Conservation (phyloP, 805 yeast species). For the Pachysolen tannophilus region DNA sequence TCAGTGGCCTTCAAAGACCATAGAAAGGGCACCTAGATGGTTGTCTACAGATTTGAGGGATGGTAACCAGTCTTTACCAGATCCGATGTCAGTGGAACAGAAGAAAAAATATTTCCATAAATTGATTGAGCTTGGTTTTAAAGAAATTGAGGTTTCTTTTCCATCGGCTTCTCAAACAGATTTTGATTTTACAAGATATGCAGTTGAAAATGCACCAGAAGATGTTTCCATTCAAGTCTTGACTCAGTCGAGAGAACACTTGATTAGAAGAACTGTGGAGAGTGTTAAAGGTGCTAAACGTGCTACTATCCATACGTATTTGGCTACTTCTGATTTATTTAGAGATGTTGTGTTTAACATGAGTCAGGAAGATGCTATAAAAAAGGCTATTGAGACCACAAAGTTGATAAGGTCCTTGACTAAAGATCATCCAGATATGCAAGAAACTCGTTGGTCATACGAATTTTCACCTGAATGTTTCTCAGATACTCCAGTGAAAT, state of each 20-base stretch:
- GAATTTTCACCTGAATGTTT: slow-evolving; percentile 78
- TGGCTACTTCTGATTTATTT: slow-evolving; percentile 70
- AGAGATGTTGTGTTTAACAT: slow-evolving; percentile 70
- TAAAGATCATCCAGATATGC: slow-evolving; percentile 62
- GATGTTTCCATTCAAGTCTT: slow-evolving; percentile 69
- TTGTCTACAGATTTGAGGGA: slow-evolving; percentile 73
- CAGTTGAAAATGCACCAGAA: slow-evolving; percentile 70
- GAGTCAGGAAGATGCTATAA: slow-evolving; percentile 60
- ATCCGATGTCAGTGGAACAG: slow-evolving; percentile 71
- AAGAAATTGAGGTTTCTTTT: slow-evolving; percentile 74
- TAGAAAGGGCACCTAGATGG: slow-evolving; percentile 74
- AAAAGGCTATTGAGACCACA: slow-evolving; percentile 64
- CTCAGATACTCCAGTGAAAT: slow-evolving; percentile 66
- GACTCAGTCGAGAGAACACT: slow-evolving; percentile 70
- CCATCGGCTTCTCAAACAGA: slow-evolving; percentile 81
- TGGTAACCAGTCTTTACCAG: slow-evolving; percentile 77
- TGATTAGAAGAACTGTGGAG: slow-evolving; percentile 68
- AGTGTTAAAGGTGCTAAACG: slow-evolving; percentile 64
- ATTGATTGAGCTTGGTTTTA: slow-evolving; percentile 64
- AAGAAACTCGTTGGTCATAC: slow-evolving; percentile 59
- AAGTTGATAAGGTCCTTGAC: slow-evolving; percentile 60
- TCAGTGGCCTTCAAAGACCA: slow-evolving; percentile 62
- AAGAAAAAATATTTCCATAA: slow-evolving; percentile 71
- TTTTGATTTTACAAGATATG: slow-evolving; percentile 74
- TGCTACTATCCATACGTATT: slow-evolving; percentile 65